A percentile compares a stretch with the other conserved stretches of the same genome.
phyloP scores from a whole-genome alignment of 2,329 filamentous ascomycete genomes.

The Eutypella sp. region DNA sequence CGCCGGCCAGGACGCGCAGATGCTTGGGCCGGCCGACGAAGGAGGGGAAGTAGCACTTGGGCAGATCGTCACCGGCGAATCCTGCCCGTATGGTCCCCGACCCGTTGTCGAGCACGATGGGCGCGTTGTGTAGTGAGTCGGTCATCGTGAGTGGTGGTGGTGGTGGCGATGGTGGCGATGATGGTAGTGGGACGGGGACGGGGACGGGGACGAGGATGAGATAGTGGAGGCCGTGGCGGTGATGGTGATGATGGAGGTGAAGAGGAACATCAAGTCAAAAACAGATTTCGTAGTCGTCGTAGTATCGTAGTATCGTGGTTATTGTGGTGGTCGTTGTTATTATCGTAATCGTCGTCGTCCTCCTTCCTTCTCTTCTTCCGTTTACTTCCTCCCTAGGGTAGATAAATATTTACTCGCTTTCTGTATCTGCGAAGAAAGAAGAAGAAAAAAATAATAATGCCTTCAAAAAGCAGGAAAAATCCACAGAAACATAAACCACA shows the following conservation, averaged over 20 bases:
- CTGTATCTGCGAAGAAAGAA: too few relatives aligned
- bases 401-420: too few relatives aligned
- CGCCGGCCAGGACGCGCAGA: constrained; percentile 88
- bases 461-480: too few relatives aligned
- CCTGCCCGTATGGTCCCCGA: constrained; percentile 96
- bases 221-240: not conserved
- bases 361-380: too few relatives aligned
- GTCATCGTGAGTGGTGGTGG: constrained; percentile 41
- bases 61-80: constrained; percentile 91
- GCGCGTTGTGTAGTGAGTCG: constrained; percentile 82
- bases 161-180: not conserved
- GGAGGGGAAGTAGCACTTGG: constrained; percentile 95
- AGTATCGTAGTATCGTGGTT: too few relatives aligned
- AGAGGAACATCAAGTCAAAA: not conserved
- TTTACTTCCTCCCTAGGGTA: too few relatives aligned
- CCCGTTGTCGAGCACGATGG: constrained; percentile 98
- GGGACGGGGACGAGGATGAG: not conserved
- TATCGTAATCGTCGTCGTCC: too few relatives aligned
- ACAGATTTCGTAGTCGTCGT: not conserved
- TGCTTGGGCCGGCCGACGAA: constrained; percentile 97
- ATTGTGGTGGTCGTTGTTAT: not conserved
- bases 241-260: not conserved
- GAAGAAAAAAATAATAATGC: too few relatives aligned
- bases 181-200: not conserved
- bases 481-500: too few relatives aligned